Evolutionary conservation across 345 rosid genomes (phyloP).

Genomic region (Carallia brachiata): DNA sequence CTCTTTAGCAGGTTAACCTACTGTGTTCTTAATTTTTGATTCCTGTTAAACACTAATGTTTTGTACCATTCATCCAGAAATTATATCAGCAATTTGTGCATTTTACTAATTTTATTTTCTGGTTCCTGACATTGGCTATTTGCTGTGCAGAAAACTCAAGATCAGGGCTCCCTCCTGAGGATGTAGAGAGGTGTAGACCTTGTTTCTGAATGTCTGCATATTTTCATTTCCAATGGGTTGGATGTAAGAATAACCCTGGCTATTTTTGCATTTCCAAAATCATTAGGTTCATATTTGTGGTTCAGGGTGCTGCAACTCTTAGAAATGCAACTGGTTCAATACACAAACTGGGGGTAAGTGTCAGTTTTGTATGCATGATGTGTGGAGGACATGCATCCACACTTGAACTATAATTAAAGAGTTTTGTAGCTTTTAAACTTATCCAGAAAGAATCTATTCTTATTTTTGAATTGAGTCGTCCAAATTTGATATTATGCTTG

Average conservation of each 20-base stretch:
- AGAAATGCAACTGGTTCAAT: slow-evolving; percentile 40
- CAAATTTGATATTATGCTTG: slow-evolving; percentile 9
- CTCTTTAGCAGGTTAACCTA: background rate
- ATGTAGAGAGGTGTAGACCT: slow-evolving; percentile 60
- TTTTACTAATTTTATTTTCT: background rate
- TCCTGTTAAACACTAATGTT: background rate
- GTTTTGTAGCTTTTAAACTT: slow-evolving; percentile 2
- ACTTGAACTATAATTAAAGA: background rate
- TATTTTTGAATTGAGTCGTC: background rate
- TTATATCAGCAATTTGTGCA: background rate
- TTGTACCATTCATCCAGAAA: slow-evolving; percentile 11
- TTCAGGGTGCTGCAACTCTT: slow-evolving; percentile 63
- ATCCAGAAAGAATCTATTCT: background rate
- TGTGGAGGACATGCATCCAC: background rate
- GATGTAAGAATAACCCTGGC: background rate
- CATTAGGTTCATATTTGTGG: slow-evolving; percentile 69
- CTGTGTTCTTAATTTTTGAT: background rate
- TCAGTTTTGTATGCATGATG: slow-evolving; percentile 8
- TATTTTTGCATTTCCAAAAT: slow-evolving; percentile 9
- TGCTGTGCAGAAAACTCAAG: slow-evolving; percentile 64
- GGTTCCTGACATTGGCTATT: slow-evolving; percentile 14
- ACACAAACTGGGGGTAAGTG: slow-evolving; percentile 51
- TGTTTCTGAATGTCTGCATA: slow-evolving; percentile 5
- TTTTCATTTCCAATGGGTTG: slow-evolving; percentile 3
- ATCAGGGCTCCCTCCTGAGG: slow-evolving; percentile 62